These are phyloP conservation scores for Sporodiniella umbellata DNA, from an alignment of 371 early-diverging fungal genomes.

Conservation along the genomic window DNA sequence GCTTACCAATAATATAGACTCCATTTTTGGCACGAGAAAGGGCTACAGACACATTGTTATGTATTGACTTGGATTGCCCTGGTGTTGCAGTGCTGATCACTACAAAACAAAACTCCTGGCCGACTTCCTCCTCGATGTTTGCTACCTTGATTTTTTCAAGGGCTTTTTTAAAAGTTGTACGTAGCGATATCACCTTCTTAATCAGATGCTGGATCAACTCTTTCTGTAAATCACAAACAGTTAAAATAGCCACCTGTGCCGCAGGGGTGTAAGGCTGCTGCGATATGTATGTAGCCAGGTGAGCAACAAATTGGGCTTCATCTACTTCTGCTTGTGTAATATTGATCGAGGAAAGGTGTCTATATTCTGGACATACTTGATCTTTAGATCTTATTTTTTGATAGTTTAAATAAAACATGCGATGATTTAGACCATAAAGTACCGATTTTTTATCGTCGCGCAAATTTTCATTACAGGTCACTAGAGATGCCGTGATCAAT, in stretches of 20 bases:
- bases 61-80: background rate
- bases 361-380: background rate
- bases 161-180: constrained; percentile 12
- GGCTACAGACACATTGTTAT: constrained; percentile 20
- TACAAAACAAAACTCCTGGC: constrained; percentile 21
- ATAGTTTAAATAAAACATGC: constrained; percentile 27
- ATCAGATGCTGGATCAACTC: constrained; percentile 14
- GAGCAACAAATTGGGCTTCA: constrained; percentile 29
- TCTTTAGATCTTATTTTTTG: background rate
- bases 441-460: constrained; percentile 6
- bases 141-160: constrained; percentile 11
- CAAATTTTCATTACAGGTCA: constrained; percentile 19
- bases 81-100: constrained; percentile 31
- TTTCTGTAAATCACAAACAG: constrained; percentile 19
- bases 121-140: constrained; percentile 18
- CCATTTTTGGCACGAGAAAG: constrained; percentile 39
- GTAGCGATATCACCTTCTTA: constrained; percentile 13
- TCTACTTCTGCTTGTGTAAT: constrained; percentile 20
- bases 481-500: constrained; percentile 19
- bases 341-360: background rate
- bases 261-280: constrained; percentile 26
- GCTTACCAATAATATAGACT: constrained; percentile 36
- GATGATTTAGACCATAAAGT: constrained; percentile 21
- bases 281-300: constrained; percentile 31
- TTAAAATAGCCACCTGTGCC: constrained; percentile 18